Conservation (phyloP, 257 asterid species). For the Nicotiana attenuata region DNA sequence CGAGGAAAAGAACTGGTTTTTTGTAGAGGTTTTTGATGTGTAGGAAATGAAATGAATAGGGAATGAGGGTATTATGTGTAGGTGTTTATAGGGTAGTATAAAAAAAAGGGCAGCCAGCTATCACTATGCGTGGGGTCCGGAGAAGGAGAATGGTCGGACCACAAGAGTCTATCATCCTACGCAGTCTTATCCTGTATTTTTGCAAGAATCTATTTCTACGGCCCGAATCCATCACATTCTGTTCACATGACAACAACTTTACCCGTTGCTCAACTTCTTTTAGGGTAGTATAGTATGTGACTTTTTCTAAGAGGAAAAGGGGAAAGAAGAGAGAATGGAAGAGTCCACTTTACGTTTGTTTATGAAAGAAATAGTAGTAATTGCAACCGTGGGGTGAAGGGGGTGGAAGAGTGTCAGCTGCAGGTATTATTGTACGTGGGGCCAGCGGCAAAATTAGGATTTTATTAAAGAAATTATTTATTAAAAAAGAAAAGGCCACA, state of each 20-base stretch:
- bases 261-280: no score
- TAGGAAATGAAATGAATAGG: neutral
- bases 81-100: neutral
- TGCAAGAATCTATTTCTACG: no score
- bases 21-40: neutral
- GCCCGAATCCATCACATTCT: no score
- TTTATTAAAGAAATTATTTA: no score
- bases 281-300: neutral
- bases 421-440: slow-evolving; percentile 48
- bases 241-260: no score
- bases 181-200: no score
- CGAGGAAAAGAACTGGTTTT: neutral
- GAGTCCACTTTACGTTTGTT: slow-evolving; percentile 63
- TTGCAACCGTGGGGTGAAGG: slow-evolving; percentile 28
- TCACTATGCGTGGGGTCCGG: no score
- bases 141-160: no score
- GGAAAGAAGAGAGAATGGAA: slow-evolving; percentile 15
- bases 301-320: neutral
- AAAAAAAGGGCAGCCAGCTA: no score
- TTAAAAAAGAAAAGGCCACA: no score
- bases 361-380: slow-evolving; percentile 33
- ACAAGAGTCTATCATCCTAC: no score
- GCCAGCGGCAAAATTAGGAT: no score
- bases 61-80: neutral
- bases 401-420: slow-evolving; percentile 21